Base-by-base conservation (phyloP, 1,284 basidiomycete genomes). In the Lignosus rhinocerotis region DNA sequence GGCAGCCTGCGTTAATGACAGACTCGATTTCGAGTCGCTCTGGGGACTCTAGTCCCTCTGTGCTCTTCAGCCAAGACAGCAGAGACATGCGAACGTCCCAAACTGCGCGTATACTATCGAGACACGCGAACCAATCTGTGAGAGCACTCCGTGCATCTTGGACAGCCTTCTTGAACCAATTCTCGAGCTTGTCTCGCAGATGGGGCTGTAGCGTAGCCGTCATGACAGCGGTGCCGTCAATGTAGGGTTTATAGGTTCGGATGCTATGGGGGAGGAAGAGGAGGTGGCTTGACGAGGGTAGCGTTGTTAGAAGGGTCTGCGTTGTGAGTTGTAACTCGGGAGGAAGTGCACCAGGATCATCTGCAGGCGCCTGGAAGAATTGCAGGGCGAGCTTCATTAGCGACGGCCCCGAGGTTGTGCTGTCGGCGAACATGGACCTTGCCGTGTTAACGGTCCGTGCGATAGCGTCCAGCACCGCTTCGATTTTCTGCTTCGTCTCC, bases 241-340 rank as follows among this genome's bases (percentile, higher is more conserved):
- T 78, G 67, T 89, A 91, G 19, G 91, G 90, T 64, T 83, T 86
- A 69, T 91, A 92, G 10, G 80, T 79, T 59, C 79, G 79, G 60
- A 93, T 79, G 58, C 78, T 81, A 3, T 76, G 68, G 0, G 90
- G 89, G 0, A 93, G 78, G 43, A 88, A 75, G 21, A 83, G 77
- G 64, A 91, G 83, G 59, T 90, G 86, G 11, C 85, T 81, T 0
- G 88, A 87, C 1, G 90, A 91, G 0, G 90, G 90, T 17, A 93
- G 77, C 12, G 79, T 80, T 16, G 77, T 74, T 25, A 93, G 76
- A 21, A 92, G 72, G 0, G 76, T 71, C 48, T 83, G 83, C 2
- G 88, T 90, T 11, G 82, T 86, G 34, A 91, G 73, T 51, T 76
- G 75, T 2, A 91, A 76, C 58, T 87, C 85, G 10, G 74, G 51